Percentiles rank a stretch among this genome's conserved stretches.
These are phyloP conservation scores for Lactuca sativa DNA, from an alignment of 129 eudicot species.

Conservation along the genomic window DNA sequence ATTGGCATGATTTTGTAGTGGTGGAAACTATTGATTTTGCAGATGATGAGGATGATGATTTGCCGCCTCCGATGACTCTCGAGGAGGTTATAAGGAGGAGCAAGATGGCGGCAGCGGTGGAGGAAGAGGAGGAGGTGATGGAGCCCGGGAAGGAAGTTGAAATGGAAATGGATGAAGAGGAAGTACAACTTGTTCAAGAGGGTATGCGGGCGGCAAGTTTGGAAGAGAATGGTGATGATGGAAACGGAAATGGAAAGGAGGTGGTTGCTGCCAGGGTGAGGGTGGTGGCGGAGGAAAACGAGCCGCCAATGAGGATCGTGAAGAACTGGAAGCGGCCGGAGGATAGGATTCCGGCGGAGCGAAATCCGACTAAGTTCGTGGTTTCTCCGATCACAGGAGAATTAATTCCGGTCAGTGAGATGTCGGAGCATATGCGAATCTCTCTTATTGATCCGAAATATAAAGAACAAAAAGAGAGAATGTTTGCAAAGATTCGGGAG, in stretches of 20 bases:
- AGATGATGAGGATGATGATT: constrained; percentile 84
- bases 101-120: constrained; percentile 55
- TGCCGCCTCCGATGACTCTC: constrained; percentile 88
- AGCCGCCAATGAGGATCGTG: constrained; percentile 86
- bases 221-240: constrained; percentile 56
- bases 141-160: constrained; percentile 87
- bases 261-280: constrained; percentile 19
- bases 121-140: constrained; percentile 65
- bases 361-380: constrained; percentile 67
- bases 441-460: constrained; percentile 92
- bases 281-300: constrained; percentile 53
- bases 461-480: constrained; percentile 92
- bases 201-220: constrained; percentile 85
- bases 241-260: neutral
- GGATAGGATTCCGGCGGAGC: constrained; percentile 70
- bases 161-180: constrained; percentile 98
- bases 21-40: constrained; percentile 86
- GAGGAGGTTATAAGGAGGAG: constrained; percentile 92
- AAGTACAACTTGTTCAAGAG: constrained; percentile 82
- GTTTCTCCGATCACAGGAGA: constrained; percentile 92
- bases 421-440: constrained; percentile 95
- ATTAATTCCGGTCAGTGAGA: constrained; percentile 73
- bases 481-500: constrained; percentile 89
- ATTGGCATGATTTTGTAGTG: constrained; percentile 96
- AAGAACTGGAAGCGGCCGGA: constrained; percentile 92